Conservation (phyloP, 345 rosid species). For the Brassica carinata region DNA sequence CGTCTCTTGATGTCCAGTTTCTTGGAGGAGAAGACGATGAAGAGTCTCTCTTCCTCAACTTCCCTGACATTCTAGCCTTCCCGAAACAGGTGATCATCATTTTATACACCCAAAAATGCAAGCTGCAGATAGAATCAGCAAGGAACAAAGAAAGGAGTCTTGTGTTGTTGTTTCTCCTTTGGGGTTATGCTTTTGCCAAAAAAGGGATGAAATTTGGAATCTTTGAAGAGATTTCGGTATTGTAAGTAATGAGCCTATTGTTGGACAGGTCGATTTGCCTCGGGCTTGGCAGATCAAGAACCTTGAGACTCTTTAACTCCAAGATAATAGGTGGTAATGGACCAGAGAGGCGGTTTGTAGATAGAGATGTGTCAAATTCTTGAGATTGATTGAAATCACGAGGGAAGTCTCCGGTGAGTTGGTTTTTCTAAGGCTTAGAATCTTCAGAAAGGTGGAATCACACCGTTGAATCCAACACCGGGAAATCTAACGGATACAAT, state of each 20-base stretch:
- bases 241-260: slow-evolving; percentile 57
- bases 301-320: slow-evolving; percentile 59
- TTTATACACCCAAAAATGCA: slow-evolving; percentile 52
- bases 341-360: slow-evolving; percentile 76
- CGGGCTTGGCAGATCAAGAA: slow-evolving; percentile 66
- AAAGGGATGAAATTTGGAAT: slow-evolving; percentile 61
- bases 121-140: slow-evolving; percentile 56
- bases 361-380: slow-evolving; percentile 68
- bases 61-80: slow-evolving; percentile 38
- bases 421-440: slow-evolving; percentile 84
- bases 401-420: slow-evolving; percentile 65
- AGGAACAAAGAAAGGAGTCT: slow-evolving; percentile 45
- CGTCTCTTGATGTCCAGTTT: slow-evolving; percentile 67
- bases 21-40: slow-evolving; percentile 48
- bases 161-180: slow-evolving; percentile 3
- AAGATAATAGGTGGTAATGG: slow-evolving; percentile 60
- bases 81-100: slow-evolving; percentile 47
- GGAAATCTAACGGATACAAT: slow-evolving; percentile 75
- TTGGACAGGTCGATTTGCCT: slow-evolving; percentile 58
- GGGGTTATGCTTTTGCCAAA: slow-evolving; percentile 54
- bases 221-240: slow-evolving; percentile 61
- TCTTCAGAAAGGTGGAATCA: slow-evolving; percentile 70
- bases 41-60: slow-evolving; percentile 62
- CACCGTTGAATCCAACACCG: slow-evolving; percentile 76
- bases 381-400: slow-evolving; percentile 61